A percentile compares a stretch with the other conserved stretches of the same genome.
Conservation (phyloP, 2,329 filamentous ascomycete genomes). For the Peltaster fructicola region DNA sequence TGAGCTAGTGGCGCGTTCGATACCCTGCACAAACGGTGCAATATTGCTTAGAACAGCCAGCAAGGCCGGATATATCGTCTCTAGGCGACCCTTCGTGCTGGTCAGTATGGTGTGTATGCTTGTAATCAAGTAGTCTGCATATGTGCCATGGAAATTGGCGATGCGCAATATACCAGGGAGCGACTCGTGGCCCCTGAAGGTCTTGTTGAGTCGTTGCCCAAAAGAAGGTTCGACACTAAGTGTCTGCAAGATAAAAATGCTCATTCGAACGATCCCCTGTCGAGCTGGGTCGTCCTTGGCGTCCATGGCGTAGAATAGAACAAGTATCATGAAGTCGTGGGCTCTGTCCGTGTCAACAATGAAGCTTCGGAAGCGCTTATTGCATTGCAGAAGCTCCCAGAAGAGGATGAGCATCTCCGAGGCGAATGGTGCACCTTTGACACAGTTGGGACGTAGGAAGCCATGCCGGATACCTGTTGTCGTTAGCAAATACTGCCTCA, state of each 20-base stretch:
- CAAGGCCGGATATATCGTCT: slow-evolving; percentile 80
- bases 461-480: slow-evolving; percentile 56
- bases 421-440: slow-evolving; percentile 71
- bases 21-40: slow-evolving; percentile 61
- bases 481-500: slow-evolving; percentile 10
- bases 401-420: slow-evolving; percentile 95
- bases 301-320: slow-evolving; percentile 84
- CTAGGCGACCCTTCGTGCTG: slow-evolving; percentile 73
- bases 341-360: slow-evolving; percentile 90
- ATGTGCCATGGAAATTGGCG: slow-evolving; percentile 69
- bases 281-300: slow-evolving; percentile 72
- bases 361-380: slow-evolving; percentile 90
- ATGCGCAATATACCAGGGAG: slow-evolving; percentile 69
- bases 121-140: slow-evolving; percentile 73
- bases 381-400: slow-evolving; percentile 94
- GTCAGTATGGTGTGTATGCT: slow-evolving; percentile 75
- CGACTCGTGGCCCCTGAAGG: slow-evolving; percentile 75
- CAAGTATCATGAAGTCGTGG: slow-evolving; percentile 79
- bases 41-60: slow-evolving; percentile 89
- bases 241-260: slow-evolving; percentile 89
- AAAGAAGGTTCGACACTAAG: slow-evolving; percentile 86
- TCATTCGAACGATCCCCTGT: slow-evolving; percentile 89
- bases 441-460: slow-evolving; percentile 72
- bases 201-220: slow-evolving; percentile 74
- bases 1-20: slow-evolving; percentile 57